Conservation (phyloP, 257 asterid genomes). For the Rhazya stricta region DNA sequence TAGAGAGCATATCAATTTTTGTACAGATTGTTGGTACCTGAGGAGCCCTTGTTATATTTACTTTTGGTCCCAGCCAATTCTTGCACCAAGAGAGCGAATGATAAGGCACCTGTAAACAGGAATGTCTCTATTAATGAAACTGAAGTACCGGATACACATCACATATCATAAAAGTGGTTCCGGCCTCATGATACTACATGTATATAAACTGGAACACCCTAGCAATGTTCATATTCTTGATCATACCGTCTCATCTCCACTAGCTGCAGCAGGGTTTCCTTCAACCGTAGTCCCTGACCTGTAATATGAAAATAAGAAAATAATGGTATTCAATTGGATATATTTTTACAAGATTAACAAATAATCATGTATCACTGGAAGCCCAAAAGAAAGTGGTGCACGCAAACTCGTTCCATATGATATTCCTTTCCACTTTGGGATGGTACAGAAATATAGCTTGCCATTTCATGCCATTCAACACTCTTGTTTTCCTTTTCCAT, state of each 20-base stretch:
- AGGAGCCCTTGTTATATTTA: constrained; percentile 94
- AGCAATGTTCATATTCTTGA: constrained; percentile 14
- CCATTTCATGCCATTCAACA: not conserved
- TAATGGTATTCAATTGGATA: not conserved
- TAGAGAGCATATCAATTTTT: not conserved
- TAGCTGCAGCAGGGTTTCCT: constrained; percentile 79
- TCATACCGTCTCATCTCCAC: constrained; percentile 98
- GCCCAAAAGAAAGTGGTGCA: not conserved
- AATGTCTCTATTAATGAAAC: constrained; percentile 20
- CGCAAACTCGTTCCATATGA: not conserved
- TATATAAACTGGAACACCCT: not conserved
- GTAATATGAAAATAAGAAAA: constrained; percentile 26
- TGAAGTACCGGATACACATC: constrained; percentile 8
- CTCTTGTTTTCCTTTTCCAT: constrained; percentile 1
- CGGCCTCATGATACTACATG: not conserved
- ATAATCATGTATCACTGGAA: not conserved
- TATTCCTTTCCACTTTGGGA: not conserved
- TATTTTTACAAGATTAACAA: not conserved
- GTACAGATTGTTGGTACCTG: constrained; percentile 46
- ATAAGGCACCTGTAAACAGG: constrained; percentile 71
- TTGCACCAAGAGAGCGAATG: constrained; percentile 99
- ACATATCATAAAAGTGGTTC: not conserved
- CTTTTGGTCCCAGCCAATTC: constrained; percentile 90
- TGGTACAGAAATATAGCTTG: not conserved
- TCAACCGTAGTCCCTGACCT: constrained; percentile 96